Conservation (phyloP, 2,329 filamentous ascomycete genomes). For the Lasiodiplodia sp. region DNA sequence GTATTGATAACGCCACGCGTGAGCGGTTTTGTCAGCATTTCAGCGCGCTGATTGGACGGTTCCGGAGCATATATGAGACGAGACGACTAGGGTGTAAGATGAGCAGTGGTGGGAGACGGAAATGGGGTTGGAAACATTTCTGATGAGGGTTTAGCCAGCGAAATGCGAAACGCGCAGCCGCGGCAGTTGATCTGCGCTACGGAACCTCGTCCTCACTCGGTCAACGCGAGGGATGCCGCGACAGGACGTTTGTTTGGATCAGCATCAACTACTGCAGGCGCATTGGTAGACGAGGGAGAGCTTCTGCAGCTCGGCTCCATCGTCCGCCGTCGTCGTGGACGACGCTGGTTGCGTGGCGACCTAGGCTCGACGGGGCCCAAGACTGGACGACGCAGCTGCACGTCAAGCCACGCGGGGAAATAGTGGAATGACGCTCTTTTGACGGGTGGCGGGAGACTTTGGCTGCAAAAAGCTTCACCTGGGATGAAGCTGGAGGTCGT, state of each 20-base stretch:
- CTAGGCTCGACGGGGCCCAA: background rate
- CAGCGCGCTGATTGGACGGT: background rate
- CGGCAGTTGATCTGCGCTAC: background rate
- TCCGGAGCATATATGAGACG: background rate
- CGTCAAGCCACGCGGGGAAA: background rate
- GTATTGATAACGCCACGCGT: background rate
- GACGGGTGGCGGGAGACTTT: background rate
- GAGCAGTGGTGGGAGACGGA: background rate
- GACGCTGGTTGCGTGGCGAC: conserved; percentile 14
- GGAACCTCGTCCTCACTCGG: background rate
- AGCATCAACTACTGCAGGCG: background rate
- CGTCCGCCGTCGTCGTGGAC: conserved; percentile 4
- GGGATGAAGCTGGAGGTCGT: background rate
- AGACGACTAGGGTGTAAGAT: conserved; percentile 1
- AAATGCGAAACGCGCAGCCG: conserved; percentile 6
- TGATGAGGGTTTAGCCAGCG: background rate
- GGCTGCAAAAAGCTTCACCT: background rate
- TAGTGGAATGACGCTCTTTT: background rate
- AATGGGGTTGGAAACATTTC: background rate
- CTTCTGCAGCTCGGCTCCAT: conserved; percentile 12
- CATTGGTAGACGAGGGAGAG: background rate
- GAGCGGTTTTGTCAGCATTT: conserved; percentile 2
- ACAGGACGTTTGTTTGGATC: background rate
- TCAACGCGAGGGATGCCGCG: background rate
- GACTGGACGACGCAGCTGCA: conserved; percentile 1